A percentile compares a stretch with the other conserved stretches of the same genome.
Conservation (phyloP, 169 alveolate species). For the Cyclospora cayetanensis region DNA sequence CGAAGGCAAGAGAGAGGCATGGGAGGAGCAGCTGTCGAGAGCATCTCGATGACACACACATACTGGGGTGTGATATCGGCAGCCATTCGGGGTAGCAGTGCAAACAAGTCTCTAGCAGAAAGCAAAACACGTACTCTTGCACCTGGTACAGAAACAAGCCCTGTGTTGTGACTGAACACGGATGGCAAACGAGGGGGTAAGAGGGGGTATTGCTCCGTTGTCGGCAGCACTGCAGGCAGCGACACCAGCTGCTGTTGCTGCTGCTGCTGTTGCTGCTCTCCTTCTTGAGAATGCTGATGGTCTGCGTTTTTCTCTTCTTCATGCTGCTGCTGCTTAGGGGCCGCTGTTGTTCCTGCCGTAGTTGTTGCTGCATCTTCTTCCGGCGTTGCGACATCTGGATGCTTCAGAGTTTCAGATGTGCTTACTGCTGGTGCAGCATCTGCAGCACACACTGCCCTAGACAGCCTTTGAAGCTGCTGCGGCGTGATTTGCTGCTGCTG, state of each 20-base stretch:
- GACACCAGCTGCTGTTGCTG: not conserved
- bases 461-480: not conserved
- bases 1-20: too few relatives aligned
- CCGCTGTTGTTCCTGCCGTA: not conserved
- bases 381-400: not conserved
- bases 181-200: too few relatives aligned
- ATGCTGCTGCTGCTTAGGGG: not conserved
- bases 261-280: not conserved
- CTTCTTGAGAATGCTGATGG: not conserved
- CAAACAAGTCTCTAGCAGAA: too few relatives aligned
- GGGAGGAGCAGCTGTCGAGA: too few relatives aligned
- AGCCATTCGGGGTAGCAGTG: too few relatives aligned
- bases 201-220: too few relatives aligned
- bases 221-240: too few relatives aligned
- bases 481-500: not conserved
- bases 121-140: too few relatives aligned
- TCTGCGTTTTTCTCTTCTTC: conserved; percentile 62
- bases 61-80: too few relatives aligned
- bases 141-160: too few relatives aligned
- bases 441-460: not conserved
- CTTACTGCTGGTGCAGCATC: not conserved
- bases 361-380: not conserved
- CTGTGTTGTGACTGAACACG: too few relatives aligned
- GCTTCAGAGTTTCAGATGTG: not conserved
- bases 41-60: too few relatives aligned